Conservation (phyloP, 176 grass and related monocot genomes). For the Cymbopogon citratus region DNA sequence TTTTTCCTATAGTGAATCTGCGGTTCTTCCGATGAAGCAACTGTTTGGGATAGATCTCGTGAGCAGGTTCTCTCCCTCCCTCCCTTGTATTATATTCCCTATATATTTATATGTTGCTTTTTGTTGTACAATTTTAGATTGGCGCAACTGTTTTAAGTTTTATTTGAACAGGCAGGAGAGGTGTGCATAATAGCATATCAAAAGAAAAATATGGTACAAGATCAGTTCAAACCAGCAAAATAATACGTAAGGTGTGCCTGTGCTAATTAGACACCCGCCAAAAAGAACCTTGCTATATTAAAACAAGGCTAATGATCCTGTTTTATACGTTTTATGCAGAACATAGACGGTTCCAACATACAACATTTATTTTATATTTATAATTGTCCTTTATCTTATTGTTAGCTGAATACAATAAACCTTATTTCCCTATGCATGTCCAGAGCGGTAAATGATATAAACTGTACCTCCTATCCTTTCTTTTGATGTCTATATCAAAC, state of each 20-base stretch:
- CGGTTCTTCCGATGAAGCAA: slow-evolving; percentile 56
- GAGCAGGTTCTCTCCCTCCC: slow-evolving; percentile 56
- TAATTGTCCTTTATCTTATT: neutral
- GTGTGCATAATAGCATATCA: neutral
- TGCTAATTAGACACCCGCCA: neutral
- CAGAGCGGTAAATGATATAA: neutral
- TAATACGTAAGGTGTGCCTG: neutral
- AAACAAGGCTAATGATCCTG: neutral
- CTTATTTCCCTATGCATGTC: neutral
- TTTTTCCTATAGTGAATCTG: slow-evolving; percentile 48
- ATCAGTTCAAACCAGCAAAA: neutral
- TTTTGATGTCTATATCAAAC: neutral
- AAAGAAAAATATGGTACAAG: neutral
- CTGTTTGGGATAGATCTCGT: slow-evolving; percentile 87
- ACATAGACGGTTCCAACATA: neutral
- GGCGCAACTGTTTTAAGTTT: neutral
- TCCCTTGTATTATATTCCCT: neutral
- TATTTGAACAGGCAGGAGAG: neutral
- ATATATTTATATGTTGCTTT: neutral
- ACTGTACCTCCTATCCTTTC: neutral
- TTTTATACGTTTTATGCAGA: neutral
- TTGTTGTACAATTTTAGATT: neutral
- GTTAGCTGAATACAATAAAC: neutral
- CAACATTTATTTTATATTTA: slow-evolving; percentile 1
- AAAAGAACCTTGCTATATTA: neutral